phyloP scores from a whole-genome alignment of 2,329 filamentous ascomycete genomes.

The Cadophora sp. region DNA sequence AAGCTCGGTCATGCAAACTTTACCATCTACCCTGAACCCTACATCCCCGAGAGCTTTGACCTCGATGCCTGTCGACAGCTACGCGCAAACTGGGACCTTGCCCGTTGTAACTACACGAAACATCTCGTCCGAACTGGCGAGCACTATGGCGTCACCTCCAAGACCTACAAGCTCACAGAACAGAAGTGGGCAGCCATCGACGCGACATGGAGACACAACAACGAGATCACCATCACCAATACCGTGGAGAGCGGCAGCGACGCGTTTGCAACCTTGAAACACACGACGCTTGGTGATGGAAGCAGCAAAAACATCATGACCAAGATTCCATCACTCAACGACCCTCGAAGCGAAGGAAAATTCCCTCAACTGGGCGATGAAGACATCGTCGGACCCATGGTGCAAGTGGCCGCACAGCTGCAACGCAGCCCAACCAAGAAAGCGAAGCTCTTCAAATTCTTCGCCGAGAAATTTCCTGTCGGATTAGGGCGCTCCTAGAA shows the following conservation, averaged over 20 bases:
- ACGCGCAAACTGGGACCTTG: slow-evolving; percentile 81
- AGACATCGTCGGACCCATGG: slow-evolving; percentile 93
- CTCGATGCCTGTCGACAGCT: slow-evolving; percentile 64
- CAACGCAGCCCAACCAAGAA: slow-evolving; percentile 43
- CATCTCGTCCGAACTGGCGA: slow-evolving; percentile 88
- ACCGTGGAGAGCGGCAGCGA: slow-evolving; percentile 51
- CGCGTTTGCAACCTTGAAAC: slow-evolving; percentile 51
- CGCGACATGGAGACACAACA: slow-evolving; percentile 71
- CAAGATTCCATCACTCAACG: slow-evolving; percentile 72
- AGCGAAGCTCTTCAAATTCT: slow-evolving; percentile 42
- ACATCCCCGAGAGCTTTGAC: slow-evolving; percentile 69
- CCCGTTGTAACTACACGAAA: slow-evolving; percentile 85
- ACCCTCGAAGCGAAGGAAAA: slow-evolving; percentile 74
- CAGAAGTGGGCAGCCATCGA: slow-evolving; percentile 89
- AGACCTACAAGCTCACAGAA: slow-evolving; percentile 84
- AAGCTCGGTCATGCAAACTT: slow-evolving; percentile 93
- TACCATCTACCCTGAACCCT: slow-evolving; percentile 83
- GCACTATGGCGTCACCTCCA: slow-evolving; percentile 89
- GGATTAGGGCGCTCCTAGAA: slow-evolving; percentile 37
- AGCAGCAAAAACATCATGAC: slow-evolving; percentile 56
- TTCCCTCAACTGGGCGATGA: slow-evolving; percentile 89
- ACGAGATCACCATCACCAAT: slow-evolving; percentile 68
- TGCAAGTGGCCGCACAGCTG: slow-evolving; percentile 42
- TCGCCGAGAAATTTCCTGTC: slow-evolving; percentile 44
- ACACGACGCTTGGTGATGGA: slow-evolving; percentile 53